Percentiles rank a stretch among this genome's conserved stretches.
These are phyloP conservation scores for Barbatosphaeria neglecta DNA, from an alignment of 495 filamentous ascomycete genomes.

Conservation along the genomic window DNA sequence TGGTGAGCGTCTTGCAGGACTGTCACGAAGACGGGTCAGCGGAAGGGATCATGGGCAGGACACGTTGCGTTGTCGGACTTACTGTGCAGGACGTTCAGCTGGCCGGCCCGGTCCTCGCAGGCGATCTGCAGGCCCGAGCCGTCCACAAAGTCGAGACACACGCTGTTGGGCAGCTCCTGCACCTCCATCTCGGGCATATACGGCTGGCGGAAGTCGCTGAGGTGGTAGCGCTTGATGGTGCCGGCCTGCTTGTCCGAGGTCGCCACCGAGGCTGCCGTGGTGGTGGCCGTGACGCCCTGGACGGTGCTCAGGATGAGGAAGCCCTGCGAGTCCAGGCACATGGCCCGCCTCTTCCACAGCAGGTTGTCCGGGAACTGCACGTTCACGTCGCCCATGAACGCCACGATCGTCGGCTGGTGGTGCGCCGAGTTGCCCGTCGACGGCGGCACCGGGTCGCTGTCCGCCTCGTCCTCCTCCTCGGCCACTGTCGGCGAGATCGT, in stretches of 20 bases:
- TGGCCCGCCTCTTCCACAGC: conserved; percentile 79
- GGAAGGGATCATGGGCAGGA: background rate
- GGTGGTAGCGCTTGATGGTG: conserved; percentile 59
- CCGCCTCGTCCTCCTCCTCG: conserved; percentile 50
- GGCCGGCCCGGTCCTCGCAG: conserved; percentile 66
- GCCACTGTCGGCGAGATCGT: conserved; percentile 47
- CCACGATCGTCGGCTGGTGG: conserved; percentile 35
- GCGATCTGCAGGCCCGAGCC: conserved; percentile 79
- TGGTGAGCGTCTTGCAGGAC: conserved; percentile 38
- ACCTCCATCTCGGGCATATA: conserved; percentile 76
- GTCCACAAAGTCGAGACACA: conserved; percentile 71
- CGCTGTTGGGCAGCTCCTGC: conserved; percentile 80
- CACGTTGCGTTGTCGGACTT: conserved; percentile 17
- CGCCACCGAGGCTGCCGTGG: conserved; percentile 18
- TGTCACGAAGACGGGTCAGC: conserved; percentile 11
- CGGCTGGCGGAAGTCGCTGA: conserved; percentile 67
- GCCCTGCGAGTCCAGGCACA: conserved; percentile 67
- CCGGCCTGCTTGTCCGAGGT: conserved; percentile 36
- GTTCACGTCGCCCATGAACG: conserved; percentile 74
- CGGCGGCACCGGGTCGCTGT: conserved; percentile 8
- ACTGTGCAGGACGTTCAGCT: conserved; percentile 55
- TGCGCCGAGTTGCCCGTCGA: conserved; percentile 20
- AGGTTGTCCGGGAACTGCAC: conserved; percentile 88
- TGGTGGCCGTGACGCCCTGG: conserved; percentile 18
- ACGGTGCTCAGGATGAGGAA: conserved; percentile 60